These are phyloP conservation scores for Aspergillus caelatus DNA, from an alignment of 2,329 filamentous ascomycete genomes.

Conservation along the genomic window DNA sequence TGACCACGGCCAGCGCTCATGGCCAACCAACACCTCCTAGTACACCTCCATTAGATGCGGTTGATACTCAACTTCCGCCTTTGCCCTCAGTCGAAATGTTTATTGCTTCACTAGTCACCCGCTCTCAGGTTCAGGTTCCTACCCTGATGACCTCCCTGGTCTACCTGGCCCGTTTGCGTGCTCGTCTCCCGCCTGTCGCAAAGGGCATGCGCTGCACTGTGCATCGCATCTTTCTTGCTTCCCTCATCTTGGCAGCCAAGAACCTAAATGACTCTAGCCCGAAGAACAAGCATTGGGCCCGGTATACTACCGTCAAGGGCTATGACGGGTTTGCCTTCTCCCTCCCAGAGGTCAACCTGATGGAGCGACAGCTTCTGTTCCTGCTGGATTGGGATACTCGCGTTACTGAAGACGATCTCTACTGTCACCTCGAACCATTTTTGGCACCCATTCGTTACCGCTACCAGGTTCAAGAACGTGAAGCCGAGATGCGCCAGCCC, in stretches of 20 bases:
- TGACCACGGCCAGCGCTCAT: conserved; percentile 35
- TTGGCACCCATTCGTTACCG: conserved; percentile 76
- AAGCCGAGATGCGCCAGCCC: conserved; percentile 37
- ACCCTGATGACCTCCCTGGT: conserved; percentile 97
- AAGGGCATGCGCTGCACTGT: conserved; percentile 96
- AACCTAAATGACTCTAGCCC: conserved; percentile 98
- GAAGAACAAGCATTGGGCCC: conserved; percentile 99
- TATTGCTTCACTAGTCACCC: conserved; percentile 86
- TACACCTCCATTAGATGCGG: conserved; percentile 57
- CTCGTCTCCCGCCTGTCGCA: conserved; percentile 86
- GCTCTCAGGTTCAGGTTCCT: conserved; percentile 94
- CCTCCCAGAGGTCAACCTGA: conserved; percentile 94
- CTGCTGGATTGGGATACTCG: conserved; percentile 92
- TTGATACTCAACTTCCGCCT: conserved; percentile 42
- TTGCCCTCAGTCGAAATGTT: conserved; percentile 85
- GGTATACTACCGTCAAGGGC: conserved; percentile 77
- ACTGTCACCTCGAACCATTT: conserved; percentile 84
- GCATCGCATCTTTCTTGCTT: conserved; percentile 91
- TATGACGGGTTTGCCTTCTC: conserved; percentile 85
- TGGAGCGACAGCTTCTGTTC: conserved; percentile 98
- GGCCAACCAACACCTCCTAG: conserved; percentile 63
- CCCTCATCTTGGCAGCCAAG: conserved; percentile 74
- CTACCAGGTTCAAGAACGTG: conserved; percentile 53
- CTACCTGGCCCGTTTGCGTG: conserved; percentile 83
- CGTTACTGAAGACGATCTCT: conserved; percentile 82